Percentiles rank a stretch among this genome's conserved stretches.
Evolutionary conservation across 768 basidiomycete species (phyloP).

Genomic region (Exidia glandulosa): DNA sequence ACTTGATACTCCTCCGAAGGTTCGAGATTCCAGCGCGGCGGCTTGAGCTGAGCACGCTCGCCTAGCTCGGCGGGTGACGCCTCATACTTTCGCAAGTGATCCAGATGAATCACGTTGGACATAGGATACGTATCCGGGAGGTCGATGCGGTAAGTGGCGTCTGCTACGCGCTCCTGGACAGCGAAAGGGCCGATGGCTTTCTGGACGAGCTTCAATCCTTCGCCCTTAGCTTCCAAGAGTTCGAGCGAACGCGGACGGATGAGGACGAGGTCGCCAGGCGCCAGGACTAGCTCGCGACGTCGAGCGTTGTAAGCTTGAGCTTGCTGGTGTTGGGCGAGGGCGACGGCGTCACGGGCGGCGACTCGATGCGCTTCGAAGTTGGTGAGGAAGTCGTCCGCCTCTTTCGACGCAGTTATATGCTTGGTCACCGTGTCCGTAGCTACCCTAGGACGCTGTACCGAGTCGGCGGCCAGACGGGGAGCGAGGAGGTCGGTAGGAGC

Average conservation of each 20-base stretch:
- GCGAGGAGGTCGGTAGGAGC: too few species aligned
- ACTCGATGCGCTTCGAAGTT: slow-evolving; percentile 3
- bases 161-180: slow-evolving; percentile 16
- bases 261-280: slow-evolving; percentile 20
- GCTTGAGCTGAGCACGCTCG: too few species aligned
- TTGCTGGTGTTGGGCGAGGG: slow-evolving; percentile 3
- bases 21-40: too few species aligned
- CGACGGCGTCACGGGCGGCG: slow-evolving; percentile 6
- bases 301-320: slow-evolving; percentile 12
- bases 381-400: not conserved
- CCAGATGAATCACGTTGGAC: slow-evolving; percentile 24
- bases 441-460: too few species aligned
- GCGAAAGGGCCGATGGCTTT: slow-evolving; percentile 23
- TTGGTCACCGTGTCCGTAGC: not conserved
- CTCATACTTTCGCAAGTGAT: too few species aligned
- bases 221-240: slow-evolving; percentile 13
- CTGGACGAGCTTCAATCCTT: slow-evolving; percentile 18
- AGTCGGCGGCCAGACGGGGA: too few species aligned
- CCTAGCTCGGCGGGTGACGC: too few species aligned
- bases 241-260: slow-evolving; percentile 17
- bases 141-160: slow-evolving; percentile 18
- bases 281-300: slow-evolving; percentile 8
- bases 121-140: slow-evolving; percentile 20
- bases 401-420: not conserved
- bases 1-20: too few species aligned